Conservation (phyloP, 164 flowering plant species). For the Aristolochia contorta region DNA sequence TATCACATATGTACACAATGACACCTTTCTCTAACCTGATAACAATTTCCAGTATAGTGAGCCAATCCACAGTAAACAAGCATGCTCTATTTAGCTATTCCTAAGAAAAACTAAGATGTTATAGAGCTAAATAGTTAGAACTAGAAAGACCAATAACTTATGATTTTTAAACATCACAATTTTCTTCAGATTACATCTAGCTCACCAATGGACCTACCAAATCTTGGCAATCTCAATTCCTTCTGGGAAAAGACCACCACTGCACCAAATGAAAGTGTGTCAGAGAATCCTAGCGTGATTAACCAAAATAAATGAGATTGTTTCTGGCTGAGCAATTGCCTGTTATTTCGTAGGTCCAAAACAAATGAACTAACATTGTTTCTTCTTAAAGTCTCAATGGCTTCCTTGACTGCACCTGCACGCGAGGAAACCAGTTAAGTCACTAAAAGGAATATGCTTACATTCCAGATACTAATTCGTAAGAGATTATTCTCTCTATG, state of each 20-base stretch:
- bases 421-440: background rate
- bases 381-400: slow-evolving; percentile 63
- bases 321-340: slow-evolving; percentile 33
- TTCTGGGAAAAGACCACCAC: slow-evolving; percentile 99
- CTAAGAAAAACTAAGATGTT: background rate
- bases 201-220: slow-evolving; percentile 43
- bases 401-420: slow-evolving; percentile 87
- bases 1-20: slow-evolving; percentile 91
- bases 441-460: background rate
- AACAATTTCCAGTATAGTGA: no score
- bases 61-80: no score
- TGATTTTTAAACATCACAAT: background rate
- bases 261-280: slow-evolving; percentile 42
- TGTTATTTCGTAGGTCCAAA: slow-evolving; percentile 96
- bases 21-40: slow-evolving; percentile 94
- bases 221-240: slow-evolving; percentile 96
- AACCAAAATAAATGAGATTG: slow-evolving; percentile 5
- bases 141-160: background rate
- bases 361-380: slow-evolving; percentile 75
- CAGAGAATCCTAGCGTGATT: slow-evolving; percentile 16
- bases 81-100: background rate
- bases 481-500: background rate
- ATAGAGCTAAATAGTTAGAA: background rate
- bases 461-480: no score
- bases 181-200: background rate